Evolutionary conservation across 2,329 filamentous ascomycete genomes (phyloP).

Genomic region (Aspergillus hiratsukae): DNA sequence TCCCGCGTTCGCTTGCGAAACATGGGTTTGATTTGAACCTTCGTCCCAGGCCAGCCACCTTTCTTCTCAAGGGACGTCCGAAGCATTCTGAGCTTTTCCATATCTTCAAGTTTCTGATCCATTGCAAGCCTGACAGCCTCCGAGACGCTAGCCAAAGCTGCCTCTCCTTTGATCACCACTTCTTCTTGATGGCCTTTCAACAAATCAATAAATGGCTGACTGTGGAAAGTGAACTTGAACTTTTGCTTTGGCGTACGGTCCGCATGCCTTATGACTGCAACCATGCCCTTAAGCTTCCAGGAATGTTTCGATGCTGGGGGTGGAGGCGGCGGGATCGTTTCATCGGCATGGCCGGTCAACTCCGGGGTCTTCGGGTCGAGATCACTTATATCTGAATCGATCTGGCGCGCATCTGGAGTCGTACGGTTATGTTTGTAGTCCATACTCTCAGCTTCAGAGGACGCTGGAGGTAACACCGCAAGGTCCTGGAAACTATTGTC

Average conservation of each 20-base stretch:
- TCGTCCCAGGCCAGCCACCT: constrained; percentile 88
- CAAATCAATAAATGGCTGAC: constrained; percentile 89
- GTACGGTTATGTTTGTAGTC: constrained; percentile 18
- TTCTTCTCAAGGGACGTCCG: constrained; percentile 89
- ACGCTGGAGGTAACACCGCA: constrained; percentile 28
- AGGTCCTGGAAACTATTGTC: constrained; percentile 45
- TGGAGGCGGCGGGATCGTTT: constrained; percentile 37
- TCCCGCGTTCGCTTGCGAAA: constrained; percentile 82
- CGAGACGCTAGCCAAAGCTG: constrained; percentile 81
- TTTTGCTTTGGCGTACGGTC: constrained; percentile 98
- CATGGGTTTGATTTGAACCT: constrained; percentile 99
- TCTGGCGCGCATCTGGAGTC: constrained; percentile 1
- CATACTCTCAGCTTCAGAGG: constrained; percentile 28
- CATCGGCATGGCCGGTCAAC: constrained; percentile 20
- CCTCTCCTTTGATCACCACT: constrained; percentile 86
- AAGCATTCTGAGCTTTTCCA: constrained; percentile 76
- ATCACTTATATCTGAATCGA: constrained; percentile 15
- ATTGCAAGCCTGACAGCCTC: constrained; percentile 81
- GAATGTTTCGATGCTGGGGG: constrained; percentile 77
- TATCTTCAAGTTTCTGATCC: constrained; percentile 75
- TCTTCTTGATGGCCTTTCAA: constrained; percentile 95
- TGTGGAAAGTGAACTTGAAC: constrained; percentile 99
- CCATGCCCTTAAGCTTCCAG: constrained; percentile 97
- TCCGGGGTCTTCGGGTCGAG: constrained; percentile 23
- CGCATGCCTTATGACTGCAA: constrained; percentile 92